These are phyloP conservation scores for Carex kokanica DNA, from an alignment of 176 grass and related monocot genomes.

Conservation along the genomic window DNA sequence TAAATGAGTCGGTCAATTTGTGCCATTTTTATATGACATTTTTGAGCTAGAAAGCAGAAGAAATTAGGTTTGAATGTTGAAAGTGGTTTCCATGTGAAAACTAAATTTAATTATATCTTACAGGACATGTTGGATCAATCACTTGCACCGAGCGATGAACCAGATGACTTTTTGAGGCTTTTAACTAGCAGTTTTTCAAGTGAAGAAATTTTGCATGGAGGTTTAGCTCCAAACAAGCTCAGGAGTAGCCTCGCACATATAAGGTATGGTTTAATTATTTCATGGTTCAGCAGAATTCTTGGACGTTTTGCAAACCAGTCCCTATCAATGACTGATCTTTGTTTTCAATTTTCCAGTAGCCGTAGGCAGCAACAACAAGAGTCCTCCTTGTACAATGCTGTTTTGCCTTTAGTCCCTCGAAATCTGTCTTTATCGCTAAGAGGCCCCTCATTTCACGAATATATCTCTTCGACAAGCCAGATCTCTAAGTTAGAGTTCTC, in stretches of 20 bases:
- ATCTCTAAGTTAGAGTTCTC: conserved; percentile 70
- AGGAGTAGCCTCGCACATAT: conserved; percentile 31
- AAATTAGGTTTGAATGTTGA: not conserved
- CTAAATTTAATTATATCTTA: conserved; percentile 33
- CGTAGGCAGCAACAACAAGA: conserved; percentile 39
- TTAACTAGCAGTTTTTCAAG: conserved; percentile 28
- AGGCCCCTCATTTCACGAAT: conserved; percentile 77
- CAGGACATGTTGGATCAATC: conserved; percentile 69
- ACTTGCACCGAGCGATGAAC: conserved; percentile 44
- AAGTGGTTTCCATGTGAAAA: not conserved
- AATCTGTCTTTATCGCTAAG: conserved; percentile 62
- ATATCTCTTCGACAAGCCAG: conserved; percentile 58
- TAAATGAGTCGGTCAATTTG: not conserved
- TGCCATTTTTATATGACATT: not conserved
- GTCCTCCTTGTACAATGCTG: conserved; percentile 40
- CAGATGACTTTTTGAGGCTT: conserved; percentile 54
- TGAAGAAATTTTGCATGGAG: conserved; percentile 27
- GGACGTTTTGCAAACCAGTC: not conserved
- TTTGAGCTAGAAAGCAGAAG: not conserved
- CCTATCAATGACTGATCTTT: not conserved
- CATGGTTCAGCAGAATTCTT: conserved; percentile 11
- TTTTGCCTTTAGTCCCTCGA: conserved; percentile 54
- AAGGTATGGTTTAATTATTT: conserved; percentile 54
- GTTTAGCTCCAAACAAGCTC: conserved; percentile 38
- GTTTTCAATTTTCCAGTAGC: conserved; percentile 16